These are phyloP conservation scores for Pyricularia grisea DNA, from an alignment of 2,329 filamentous ascomycete species.

Conservation along the genomic window DNA sequence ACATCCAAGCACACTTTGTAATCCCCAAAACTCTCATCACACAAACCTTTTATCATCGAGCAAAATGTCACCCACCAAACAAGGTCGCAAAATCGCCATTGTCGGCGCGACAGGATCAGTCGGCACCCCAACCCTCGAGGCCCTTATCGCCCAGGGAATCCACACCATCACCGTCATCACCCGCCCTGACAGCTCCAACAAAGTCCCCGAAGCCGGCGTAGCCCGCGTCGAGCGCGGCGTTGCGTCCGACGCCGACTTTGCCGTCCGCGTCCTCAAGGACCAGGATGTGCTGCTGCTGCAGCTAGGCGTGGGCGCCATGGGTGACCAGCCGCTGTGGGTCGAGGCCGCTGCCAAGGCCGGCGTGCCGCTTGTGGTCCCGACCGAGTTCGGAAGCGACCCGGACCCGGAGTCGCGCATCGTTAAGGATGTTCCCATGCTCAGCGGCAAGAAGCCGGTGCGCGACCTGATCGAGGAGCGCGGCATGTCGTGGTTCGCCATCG, in stretches of 20 bases:
- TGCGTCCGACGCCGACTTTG: slow-evolving; percentile 13
- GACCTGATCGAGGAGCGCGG: slow-evolving; percentile 25
- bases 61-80: background rate
- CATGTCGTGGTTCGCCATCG: slow-evolving; percentile 21
- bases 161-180: slow-evolving; percentile 41
- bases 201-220: slow-evolving; percentile 28
- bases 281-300: slow-evolving; percentile 8
- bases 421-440: slow-evolving; percentile 13
- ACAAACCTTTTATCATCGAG: background rate
- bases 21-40: background rate
- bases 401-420: slow-evolving; percentile 7
- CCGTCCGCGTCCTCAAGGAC: slow-evolving; percentile 13
- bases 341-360: slow-evolving; percentile 31
- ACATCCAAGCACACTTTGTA: background rate
- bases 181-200: slow-evolving; percentile 29
- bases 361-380: slow-evolving; percentile 35
- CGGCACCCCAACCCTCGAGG: slow-evolving; percentile 25
- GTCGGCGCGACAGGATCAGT: slow-evolving; percentile 25
- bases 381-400: slow-evolving; percentile 22
- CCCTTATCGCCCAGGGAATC: slow-evolving; percentile 31
- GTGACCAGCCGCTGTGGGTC: slow-evolving; percentile 28
- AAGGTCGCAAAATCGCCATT: slow-evolving; percentile 18
- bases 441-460: background rate
- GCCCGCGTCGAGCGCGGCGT: slow-evolving; percentile 27
- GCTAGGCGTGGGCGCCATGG: slow-evolving; percentile 18